Base-by-base conservation (phyloP, 768 basidiomycete genomes). In the Rhizopogon vulgaris region DNA sequence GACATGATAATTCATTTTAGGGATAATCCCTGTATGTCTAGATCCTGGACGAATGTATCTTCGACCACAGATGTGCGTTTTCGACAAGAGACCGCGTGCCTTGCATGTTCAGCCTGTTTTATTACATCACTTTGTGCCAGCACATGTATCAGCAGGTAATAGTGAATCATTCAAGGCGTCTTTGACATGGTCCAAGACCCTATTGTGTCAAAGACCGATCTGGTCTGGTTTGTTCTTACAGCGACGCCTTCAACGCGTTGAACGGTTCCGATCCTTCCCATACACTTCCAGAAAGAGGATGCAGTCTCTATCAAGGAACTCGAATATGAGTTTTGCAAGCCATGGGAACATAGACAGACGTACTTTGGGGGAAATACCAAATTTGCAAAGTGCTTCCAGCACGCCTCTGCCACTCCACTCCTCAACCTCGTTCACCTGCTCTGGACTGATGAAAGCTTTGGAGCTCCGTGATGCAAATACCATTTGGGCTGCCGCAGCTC, bases 401-500 rank as follows among this genome's bases (percentile, higher is more conserved):
- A 84, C 76, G 40, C 77, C 83, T 71, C 73, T 54, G 18, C 80
- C 78, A 43, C 78, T 73, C 84, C 83, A 85, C 22, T 71, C 67
- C 63, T 92, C 87, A 10, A 83, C 61, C 51, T 71, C 71, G 8
- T 65, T 66, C 27, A 89, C 87, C 49, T 79, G 71, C 37, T 79
- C 71, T 5, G 90, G 89, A 3, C 80, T 81, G 60, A 92, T 90
- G 60, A 91, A 90, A 55, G 79, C 85, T 56, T 74, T 77, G 25
- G 86, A 84, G 38, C 72, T 75, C 43, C 89, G 79, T 39, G 83
- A 78, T n/a, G 89, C 89, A 61, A 88, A 92, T 4, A 90, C 79
- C 78, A 90, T 87, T 53, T 91, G 89, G 18, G 79, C 80, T 14
- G 85, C 84, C 14, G 89, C 85, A n/a, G 85, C 90, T 58, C 79